Evolutionary conservation across 768 basidiomycete species (phyloP), one percentile per base, ranked within the genome.

Genomic region (Agrocybe pediades): DNA sequence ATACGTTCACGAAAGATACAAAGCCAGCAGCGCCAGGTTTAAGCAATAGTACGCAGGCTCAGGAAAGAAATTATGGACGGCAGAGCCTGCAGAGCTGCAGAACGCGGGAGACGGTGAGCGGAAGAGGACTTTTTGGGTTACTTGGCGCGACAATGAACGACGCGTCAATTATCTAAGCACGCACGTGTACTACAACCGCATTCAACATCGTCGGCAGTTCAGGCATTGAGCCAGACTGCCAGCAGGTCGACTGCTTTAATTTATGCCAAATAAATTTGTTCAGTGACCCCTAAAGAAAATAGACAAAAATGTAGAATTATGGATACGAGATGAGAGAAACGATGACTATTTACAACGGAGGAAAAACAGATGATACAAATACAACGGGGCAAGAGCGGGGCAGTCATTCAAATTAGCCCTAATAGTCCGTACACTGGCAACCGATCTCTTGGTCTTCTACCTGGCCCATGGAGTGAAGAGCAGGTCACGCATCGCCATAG

Each of bases 401-500:
- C 13, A 36, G 11, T n/a, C 33, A n/a, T 36, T 36, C 33, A 36
- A 36, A 36, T 15, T 36, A 13, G 33, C 33, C 33, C 33, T 11
- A 36, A 11, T 13, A 36, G 5, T 4, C 11, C 33, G n/a, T 15
- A 36, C n/a, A n/a, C n/a, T n/a, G n/a, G n/a, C n/a, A n/a, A n/a
- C n/a, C n/a, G n/a, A n/a, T n/a, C n/a, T n/a, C n/a, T n/a, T 36
- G 11, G 33, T 13, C 6, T 13, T 50, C 65, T 63, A 74, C 57
- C 70, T 79, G 6, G 74, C 83, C 86, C 85, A 89, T n/a, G 71
- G 64, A 8, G 80, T 79, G 49, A 78, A 76, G 54, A 95, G 75
- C 43, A 82, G 66, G 51, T 88, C 82, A 25, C 80, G 74, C 54
- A 93, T 72, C 20, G 74, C 65, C 43, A 77, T 74, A 8, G 80